Conservation (phyloP, 2,329 filamentous ascomycete genomes). For the Neonectria ditissima region DNA sequence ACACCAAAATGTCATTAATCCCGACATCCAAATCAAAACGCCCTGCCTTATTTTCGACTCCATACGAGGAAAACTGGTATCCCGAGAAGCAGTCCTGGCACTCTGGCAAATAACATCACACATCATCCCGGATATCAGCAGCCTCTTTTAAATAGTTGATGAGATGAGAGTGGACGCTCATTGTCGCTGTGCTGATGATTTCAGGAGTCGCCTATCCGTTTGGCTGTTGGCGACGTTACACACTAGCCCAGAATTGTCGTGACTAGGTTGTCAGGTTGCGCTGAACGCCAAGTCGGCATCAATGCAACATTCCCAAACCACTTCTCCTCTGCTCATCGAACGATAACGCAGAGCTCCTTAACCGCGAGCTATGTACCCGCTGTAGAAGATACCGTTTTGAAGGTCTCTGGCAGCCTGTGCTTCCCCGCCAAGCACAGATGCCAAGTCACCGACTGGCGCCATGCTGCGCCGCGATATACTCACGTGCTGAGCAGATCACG, state of each 20-base stretch:
- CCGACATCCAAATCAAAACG: slow-evolving; percentile 27
- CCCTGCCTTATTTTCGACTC: slow-evolving; percentile 33
- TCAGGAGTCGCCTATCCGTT: not conserved
- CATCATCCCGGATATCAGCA: slow-evolving; percentile 6
- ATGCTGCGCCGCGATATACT: slow-evolving; percentile 35
- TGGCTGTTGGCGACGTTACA: slow-evolving; percentile 5
- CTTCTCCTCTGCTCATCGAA: slow-evolving; percentile 15
- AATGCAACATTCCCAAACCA: slow-evolving; percentile 29
- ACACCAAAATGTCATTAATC: slow-evolving; percentile 12
- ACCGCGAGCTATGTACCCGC: slow-evolving; percentile 3
- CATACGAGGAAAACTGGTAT: slow-evolving; percentile 12
- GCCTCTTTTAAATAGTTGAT: slow-evolving; percentile 13
- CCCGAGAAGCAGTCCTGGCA: slow-evolving; percentile 24
- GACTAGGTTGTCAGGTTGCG: slow-evolving; percentile 3
- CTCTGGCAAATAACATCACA: slow-evolving; percentile 14
- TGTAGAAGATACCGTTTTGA: slow-evolving; percentile 22
- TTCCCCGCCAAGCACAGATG: not conserved
- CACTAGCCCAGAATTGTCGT: slow-evolving; percentile 7
- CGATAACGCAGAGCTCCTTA: slow-evolving; percentile 9
- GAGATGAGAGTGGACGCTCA: slow-evolving; percentile 1
- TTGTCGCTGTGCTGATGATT: not conserved
- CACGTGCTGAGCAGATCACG: slow-evolving; percentile 65
- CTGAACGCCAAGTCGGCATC: slow-evolving; percentile 3
- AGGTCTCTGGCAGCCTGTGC: slow-evolving; percentile 12
- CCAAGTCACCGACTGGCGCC: not conserved